Base-by-base conservation (phyloP, 805 yeast species). In the Ascoidea tarda region DNA sequence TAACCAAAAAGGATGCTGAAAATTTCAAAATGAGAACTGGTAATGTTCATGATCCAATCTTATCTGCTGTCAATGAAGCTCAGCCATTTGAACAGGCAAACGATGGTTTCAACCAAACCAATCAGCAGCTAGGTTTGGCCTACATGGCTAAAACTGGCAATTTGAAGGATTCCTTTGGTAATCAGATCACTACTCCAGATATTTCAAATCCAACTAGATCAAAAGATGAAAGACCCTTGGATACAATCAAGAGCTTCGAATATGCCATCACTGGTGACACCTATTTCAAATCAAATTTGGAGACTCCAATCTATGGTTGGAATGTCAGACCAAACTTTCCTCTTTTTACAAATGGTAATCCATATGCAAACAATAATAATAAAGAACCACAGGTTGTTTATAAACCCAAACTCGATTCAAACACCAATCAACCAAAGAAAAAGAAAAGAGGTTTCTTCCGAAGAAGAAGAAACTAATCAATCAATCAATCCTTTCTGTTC, bases 201-300 rank as follows among this genome's bases (percentile, higher is more conserved):
- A 74, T 84, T 59, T 88, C 96, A 42, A 93, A 93, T 65, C 99
- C 99, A 32, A 82, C 96, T 5, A 77, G 99, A 62, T 69, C 85
- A 16, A 78, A 99, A 66, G 91, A 90, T 66, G 99, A 93, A 69
- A 79, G 99, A 61, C 99, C 99, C 2, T 71, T 93, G 63, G 99
- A 95, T 66, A 93, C 99, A 1, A 90, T 93, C 62, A 76, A 98
- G 59, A 76, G 87, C 5, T 93, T 93, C 67, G 98, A 93, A 71
- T 93, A 84, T 65, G 83, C 96, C 46, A 88, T 91, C 58, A 87
- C 96, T 5, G 96, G 96, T 52, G 99, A 93, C 67, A 70, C 76
- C 53, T 67, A 78, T 8, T 84, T 85, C 72, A 80, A 82, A 51
- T 89, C 86, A 54, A 88, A 87, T 61, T 74, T 88, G 62, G 97